Evolutionary conservation across 192 early-diverging fungal genomes (phyloP), one percentile per base, ranked within the genome.

Genomic region (Kickxella alabastrina): DNA sequence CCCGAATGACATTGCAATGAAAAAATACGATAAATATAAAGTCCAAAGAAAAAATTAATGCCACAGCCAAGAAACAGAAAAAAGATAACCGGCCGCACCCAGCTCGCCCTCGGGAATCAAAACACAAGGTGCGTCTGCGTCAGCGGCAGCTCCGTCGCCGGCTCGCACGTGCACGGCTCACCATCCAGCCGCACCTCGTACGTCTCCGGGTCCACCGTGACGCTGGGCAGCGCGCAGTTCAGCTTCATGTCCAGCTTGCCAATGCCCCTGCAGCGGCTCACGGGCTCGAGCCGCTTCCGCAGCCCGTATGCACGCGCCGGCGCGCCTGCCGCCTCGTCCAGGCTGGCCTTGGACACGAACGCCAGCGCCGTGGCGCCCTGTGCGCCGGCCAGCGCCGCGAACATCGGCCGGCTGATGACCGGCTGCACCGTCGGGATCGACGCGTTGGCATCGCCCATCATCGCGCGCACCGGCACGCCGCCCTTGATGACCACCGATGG

Each of bases 381-480:
- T 15, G 83, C 82, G 21, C 78, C 74, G 3, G 88, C 79, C 39
- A 79, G 59, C 4, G 85, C 75, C 23, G 86, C 94, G 65, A 87
- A 98, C 88, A 91, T 90, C 9, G 91, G 92, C 22, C 93, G 75
- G 23, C 80, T 75, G 47, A 88, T 79, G 54, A 93, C 79, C 4
- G 95, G 95, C 67, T 98, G 83, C 0, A 93, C 92, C 0, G 95
- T 93, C 1, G 95, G 92, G 59, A 98, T 98, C 4, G 91, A 93
- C 0, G 85, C 95, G 50, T 97, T 95, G 40, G 92, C 90, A 49
- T 94, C 91, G 43, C 95, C 95, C 80, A 96, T 93, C 60, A 85
- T 80, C 14, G 86, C 81, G 58, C 81, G 92, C 8, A 82, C 87
- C 34, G 93, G 85, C 50, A 92, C 66, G 14, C 95, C 95, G 22